Evolutionary conservation across 768 basidiomycete species (phyloP), one percentile per base, ranked within the genome.

Genomic region (Auricularia sp.): DNA sequence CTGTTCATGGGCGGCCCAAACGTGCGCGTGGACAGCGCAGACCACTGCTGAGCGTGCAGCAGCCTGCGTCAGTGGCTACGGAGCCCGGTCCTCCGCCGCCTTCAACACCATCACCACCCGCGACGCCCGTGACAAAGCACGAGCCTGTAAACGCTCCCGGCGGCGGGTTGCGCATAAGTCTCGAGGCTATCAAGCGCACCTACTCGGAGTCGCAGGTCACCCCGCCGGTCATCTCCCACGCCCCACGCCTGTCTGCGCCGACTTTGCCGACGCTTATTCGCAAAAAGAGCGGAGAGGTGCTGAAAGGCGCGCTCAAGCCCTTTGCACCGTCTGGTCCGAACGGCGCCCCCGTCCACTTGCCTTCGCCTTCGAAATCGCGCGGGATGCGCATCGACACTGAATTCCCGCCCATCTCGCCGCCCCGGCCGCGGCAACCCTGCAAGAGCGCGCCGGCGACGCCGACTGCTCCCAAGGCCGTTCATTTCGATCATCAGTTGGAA

Each of bases 211-310:
- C 34, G 11, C 56, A 59, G 14, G 34, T 35, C 34, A 23, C 56
- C 4, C 56, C 56, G 56, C 56, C 56, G 23, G 23, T 35, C 34
- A 34, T 35, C 23, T 33, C 23, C 23, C 34, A n/a, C 23, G 14
- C 23, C 2, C 56, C 29, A 10, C 56, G 56, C 29, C 34, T 59
- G 34, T 59, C 56, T 59, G 56, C 8, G 18, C 12, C 34, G 16
- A 35, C 23, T 4, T 1, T 59, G 23, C 56, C 81, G 21, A 76
- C 79, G 62, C 77, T 89, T 62, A 78, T 92, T 39, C 85, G 93
- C 66, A 98, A 98, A 76, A 98, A 97, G 76, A 92, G 91, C 14
- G 95, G 96, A 43, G 91, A 97, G 76, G 86, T 91, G 3, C 85
- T 98, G 71, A 94, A 93, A 74, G 87, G 93, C 3, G 93, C 94